Evolutionary conservation across 2,329 filamentous ascomycete genomes (phyloP), one percentile per base, ranked within the genome.

Genomic region (Balansia obtecta): DNA sequence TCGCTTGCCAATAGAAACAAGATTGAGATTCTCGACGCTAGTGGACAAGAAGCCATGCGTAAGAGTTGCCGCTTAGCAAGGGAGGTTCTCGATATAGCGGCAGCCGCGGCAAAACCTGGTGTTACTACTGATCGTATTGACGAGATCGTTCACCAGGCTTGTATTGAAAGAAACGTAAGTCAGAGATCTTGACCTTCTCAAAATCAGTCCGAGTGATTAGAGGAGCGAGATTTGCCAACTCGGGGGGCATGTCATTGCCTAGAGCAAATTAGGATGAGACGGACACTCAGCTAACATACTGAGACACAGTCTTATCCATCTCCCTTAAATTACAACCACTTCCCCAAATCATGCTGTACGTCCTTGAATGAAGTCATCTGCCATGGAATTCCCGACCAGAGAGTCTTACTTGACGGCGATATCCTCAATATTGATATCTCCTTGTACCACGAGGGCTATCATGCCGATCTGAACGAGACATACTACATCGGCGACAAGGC

Each of bases 371-470:
- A 98, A 70, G 86, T 95, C 56, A 97, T 98, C 66, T 98, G 93
- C 73, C 93, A 98, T 74, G 93, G 93, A 49, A 98, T 98, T 56
- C 93, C 93, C 15, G 93, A 98, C 63, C 82, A 95, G 65, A 82
- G 93, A 50, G 75, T 86, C 8, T 76, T 98, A 1, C 70, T 88
- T 55, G 91, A 98, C 58, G 93, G 93, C 54, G 93, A 98, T 62
- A 97, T 98, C 57, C 72, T 98, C 62, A 98, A 98, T 71, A 89
- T 98, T 57, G 93, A 98, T 60, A 87, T 98, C 5, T 90, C 89
- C 1, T 72, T 98, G 42, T 98, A 94, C 68, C 89, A 97, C 65
- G 86, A 84, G 54, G 93, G 93, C 49, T 97, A 91, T 71, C 93
- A 98, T 65, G 89, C 88, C 50, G 93, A 98, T 66, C 74, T 98